Conservation (phyloP, 164 flowering plant genomes). For the Platanus orientalis region DNA sequence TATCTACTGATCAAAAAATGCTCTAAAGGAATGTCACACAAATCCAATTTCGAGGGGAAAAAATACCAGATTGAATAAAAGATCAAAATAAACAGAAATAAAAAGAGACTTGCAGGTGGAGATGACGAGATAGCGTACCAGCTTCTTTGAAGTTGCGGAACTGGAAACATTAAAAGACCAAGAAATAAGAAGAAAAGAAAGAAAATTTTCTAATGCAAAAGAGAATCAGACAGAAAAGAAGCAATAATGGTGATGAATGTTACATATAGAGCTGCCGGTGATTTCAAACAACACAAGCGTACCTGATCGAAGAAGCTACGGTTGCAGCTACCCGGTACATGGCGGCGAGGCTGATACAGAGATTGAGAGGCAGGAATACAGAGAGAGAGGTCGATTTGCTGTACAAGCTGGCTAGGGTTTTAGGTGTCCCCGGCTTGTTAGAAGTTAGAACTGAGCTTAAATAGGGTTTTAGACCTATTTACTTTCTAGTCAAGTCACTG, state of each 20-base stretch:
- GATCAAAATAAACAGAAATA: background rate
- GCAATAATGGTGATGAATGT: background rate
- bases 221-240: background rate
- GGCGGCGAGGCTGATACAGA: conserved; percentile 1
- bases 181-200: background rate
- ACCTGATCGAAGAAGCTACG: conserved; percentile 43
- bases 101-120: background rate
- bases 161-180: conserved; percentile 17
- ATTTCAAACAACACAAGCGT: background rate
- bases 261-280: background rate
- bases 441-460: background rate
- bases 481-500: too few relatives aligned
- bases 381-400: background rate
- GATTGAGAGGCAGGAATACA: background rate
- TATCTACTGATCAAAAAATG: too few relatives aligned
- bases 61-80: background rate
- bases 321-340: conserved; percentile 40
- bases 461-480: background rate
- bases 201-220: background rate
- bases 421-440: background rate
- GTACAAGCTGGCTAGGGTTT: conserved; percentile 5
- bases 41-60: too few relatives aligned
- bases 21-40: too few relatives aligned
- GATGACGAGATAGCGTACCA: conserved; percentile 23
- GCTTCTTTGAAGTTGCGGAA: conserved; percentile 39